phyloP scores from a whole-genome alignment of 306 rosid genomes.

The Quercus berberidifolia region DNA sequence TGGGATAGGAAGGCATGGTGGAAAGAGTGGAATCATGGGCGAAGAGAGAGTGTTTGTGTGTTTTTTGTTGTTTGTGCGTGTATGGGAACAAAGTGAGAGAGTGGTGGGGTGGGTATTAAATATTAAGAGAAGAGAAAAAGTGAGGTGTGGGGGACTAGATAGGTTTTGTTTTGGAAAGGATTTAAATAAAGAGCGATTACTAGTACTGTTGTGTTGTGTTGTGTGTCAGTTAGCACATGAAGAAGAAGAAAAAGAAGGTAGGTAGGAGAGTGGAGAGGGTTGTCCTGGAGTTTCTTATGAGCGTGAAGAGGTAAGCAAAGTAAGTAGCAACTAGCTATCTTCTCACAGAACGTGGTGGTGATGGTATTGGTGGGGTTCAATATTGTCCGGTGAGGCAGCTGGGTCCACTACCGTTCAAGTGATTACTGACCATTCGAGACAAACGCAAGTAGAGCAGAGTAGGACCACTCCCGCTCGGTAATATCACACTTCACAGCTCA shows the following conservation, averaged over 20 bases:
- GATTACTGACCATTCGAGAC: neutral
- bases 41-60: neutral
- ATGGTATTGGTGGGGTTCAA: neutral
- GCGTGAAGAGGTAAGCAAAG: neutral
- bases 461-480: neutral
- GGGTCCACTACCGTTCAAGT: neutral
- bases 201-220: no score
- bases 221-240: constrained; percentile 26
- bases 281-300: neutral
- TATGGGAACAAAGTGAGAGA: neutral
- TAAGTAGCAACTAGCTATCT: no score
- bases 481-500: neutral
- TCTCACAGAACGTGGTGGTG: constrained; percentile 13
- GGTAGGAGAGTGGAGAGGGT: neutral
- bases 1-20: constrained; percentile 56
- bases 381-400: neutral
- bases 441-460: neutral
- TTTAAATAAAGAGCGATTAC: neutral
- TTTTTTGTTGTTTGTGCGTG: neutral
- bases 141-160: neutral
- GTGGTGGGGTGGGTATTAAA: neutral
- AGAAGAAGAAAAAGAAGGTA: neutral
- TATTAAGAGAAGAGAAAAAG: neutral
- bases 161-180: neutral
- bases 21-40: constrained; percentile 59